Conservation (phyloP, 2,329 filamentous ascomycete genomes). For the Trichoderma endophyticum region DNA sequence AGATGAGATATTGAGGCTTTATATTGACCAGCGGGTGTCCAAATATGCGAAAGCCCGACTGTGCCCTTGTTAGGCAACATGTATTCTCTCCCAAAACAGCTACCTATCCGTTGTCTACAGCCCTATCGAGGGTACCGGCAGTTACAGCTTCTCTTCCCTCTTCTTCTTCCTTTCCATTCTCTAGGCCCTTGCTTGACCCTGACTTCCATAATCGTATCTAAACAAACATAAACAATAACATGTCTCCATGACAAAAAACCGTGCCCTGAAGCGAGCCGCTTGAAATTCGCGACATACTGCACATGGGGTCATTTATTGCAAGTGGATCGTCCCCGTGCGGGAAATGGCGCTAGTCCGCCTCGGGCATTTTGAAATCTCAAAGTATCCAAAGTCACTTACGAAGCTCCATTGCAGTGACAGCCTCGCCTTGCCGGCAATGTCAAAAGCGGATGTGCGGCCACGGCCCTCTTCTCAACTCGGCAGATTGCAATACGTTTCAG, state of each 20-base stretch:
- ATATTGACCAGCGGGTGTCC: background rate
- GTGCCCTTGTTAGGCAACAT: background rate
- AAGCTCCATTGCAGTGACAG: background rate
- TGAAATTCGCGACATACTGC: background rate
- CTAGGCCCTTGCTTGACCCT: background rate
- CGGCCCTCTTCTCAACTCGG: background rate
- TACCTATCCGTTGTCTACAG: background rate
- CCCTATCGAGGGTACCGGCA: background rate
- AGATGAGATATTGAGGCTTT: background rate
- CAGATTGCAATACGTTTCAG: background rate
- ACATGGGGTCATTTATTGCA: constrained; percentile 3
- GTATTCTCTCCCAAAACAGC: background rate
- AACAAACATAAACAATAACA: background rate
- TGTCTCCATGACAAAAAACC: background rate
- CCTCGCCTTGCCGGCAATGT: background rate
- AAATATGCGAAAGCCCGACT: background rate
- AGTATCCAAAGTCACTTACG: background rate
- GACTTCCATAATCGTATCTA: background rate
- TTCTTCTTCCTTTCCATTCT: background rate
- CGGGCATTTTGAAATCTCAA: background rate
- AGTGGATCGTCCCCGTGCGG: background rate
- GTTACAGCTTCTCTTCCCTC: background rate
- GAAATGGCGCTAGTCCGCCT: background rate
- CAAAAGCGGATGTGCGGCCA: background rate
- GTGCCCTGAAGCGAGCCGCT: background rate